phyloP scores from a whole-genome alignment of 768 basidiomycete genomes.

The Tulasnella sp. region DNA sequence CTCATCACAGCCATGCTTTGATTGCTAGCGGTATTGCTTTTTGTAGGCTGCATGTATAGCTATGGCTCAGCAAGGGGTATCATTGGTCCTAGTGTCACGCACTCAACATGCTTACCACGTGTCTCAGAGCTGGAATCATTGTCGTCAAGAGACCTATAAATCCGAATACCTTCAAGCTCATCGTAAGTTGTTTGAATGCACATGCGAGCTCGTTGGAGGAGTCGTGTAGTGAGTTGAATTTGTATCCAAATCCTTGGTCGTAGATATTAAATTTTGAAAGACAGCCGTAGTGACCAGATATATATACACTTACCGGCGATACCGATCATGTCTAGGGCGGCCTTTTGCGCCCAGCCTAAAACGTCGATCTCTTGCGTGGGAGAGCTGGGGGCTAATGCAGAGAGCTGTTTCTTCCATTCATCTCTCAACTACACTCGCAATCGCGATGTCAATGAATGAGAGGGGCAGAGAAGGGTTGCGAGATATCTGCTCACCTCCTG shows the following conservation, averaged over 20 bases:
- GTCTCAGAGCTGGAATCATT: background rate
- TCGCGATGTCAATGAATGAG: too few relatives aligned
- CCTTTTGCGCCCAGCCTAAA: background rate
- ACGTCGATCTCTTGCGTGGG: background rate
- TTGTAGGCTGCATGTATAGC: background rate
- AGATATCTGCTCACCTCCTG: constrained; percentile 29
- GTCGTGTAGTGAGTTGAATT: constrained; percentile 27
- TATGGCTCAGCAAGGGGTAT: too few relatives aligned
- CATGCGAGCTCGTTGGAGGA: constrained; percentile 26
- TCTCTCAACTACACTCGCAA: background rate
- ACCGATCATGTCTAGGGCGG: constrained; percentile 23
- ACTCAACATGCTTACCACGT: background rate
- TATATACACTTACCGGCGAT: constrained; percentile 19
- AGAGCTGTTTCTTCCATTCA: background rate
- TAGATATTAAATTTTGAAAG: background rate
- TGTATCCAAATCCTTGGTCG: constrained; percentile 25
- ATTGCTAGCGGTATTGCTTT: background rate
- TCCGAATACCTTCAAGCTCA: background rate
- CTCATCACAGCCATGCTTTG: background rate
- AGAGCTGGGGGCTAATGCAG: too few relatives aligned
- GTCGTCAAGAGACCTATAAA: background rate
- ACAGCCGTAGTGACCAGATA: background rate
- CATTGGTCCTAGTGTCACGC: background rate
- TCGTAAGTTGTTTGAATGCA: constrained; percentile 26
- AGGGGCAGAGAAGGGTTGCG: too few relatives aligned